phyloP scores from a whole-genome alignment of 2,329 filamentous ascomycete genomes.

The Trichoderma koningii region DNA sequence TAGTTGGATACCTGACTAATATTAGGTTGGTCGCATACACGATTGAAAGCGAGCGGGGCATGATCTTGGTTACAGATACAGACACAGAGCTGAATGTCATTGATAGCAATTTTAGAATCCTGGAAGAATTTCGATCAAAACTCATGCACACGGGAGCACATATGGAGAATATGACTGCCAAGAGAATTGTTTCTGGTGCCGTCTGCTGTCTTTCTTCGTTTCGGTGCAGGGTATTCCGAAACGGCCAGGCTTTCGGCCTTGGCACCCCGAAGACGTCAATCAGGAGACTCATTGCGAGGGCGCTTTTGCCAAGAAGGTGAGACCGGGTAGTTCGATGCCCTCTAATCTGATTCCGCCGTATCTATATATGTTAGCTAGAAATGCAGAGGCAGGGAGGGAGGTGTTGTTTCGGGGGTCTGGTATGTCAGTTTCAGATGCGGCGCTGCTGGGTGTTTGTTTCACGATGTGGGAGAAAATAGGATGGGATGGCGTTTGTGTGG shows the following conservation, averaged over 20 bases:
- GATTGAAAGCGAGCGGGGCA: background rate
- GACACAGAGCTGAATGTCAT: background rate
- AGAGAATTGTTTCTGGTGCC: constrained; percentile 9
- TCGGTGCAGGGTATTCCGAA: constrained; percentile 13
- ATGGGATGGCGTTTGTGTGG: background rate
- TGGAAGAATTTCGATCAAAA: background rate
- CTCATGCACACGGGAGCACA: background rate
- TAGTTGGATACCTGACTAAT: background rate
- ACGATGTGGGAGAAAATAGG: constrained; percentile 1
- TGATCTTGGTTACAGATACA: constrained; percentile 2
- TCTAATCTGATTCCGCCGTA: background rate
- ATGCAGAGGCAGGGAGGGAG: background rate
- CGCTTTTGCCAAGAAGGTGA: constrained; percentile 21
- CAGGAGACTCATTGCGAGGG: background rate
- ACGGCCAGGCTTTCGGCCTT: background rate
- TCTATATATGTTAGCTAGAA: background rate
- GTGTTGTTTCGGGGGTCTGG: constrained; percentile 7
- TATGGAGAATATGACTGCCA: constrained; percentile 1
- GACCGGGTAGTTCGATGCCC: constrained; percentile 13
- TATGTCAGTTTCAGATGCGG: constrained; percentile 17
- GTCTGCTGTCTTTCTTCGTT: background rate
- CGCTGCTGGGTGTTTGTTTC: constrained; percentile 18
- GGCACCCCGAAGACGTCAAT: background rate
- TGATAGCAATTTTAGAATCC: background rate
- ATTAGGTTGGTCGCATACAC: background rate